Base-by-base conservation (phyloP, 768 basidiomycete genomes). In the Cystoderma amianthinum region DNA sequence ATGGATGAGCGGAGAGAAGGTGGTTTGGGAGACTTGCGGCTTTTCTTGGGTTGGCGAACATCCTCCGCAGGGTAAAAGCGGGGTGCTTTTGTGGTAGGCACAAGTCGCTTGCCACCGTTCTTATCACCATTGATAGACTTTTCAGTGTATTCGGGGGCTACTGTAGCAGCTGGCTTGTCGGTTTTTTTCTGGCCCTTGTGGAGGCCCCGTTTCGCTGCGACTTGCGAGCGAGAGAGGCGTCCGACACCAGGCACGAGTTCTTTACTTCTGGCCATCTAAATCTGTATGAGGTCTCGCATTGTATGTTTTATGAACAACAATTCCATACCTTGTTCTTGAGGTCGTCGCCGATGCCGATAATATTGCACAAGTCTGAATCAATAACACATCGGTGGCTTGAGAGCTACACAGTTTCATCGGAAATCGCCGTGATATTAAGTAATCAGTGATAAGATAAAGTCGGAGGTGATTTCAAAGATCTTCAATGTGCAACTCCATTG, bases 41-140 rank as follows among this genome's bases (percentile, higher is more conserved):
- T 84, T 69, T 86, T 85, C 79, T 94, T 95, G 61, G 89, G 89
- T 59, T 79, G 74, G 58, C 76, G 82, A 49, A 94, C 84, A 63
- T 97, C 93, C 62, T 98, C 95, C 48, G 91, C 90, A 42, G 92
- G 89, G 71, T 96, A 96, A 79, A 82, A 94, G 53, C 85, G 84
- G 39, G 89, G 76, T 48, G 90, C 88, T 66, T 92, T 92, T 55
- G 71, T 59, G 46, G 82, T 83, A 44, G 94, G 92, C 47, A 96
- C 79, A 46, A 86, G 70, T 65, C 94, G 90, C 57, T 81, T 89
- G 56, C 76, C 71, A 49, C 92, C 87, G 66, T 97, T 97, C 72
- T 90, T 93, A 55, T 79, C 82, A 48, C 94, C 93, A 46, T 86
- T 85, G 49, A 97, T 71, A 50, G 78, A 69, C 56, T 89, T 89